These are phyloP conservation scores for Phycomyces nitens DNA, from an alignment of 192 early-diverging fungal genomes.

Conservation along the genomic window DNA sequence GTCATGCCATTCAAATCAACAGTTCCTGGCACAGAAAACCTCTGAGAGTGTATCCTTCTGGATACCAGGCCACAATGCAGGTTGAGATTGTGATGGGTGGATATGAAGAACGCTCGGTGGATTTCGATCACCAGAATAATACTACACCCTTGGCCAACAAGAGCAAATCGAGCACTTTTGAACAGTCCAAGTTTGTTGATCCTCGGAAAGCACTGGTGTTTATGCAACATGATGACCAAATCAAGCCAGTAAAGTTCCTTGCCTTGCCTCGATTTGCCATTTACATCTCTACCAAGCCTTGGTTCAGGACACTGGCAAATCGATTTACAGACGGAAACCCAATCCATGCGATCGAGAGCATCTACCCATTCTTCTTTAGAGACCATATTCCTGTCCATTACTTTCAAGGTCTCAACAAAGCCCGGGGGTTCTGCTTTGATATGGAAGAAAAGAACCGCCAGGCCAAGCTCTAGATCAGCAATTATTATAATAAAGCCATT, in stretches of 20 bases:
- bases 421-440: conserved; percentile 7
- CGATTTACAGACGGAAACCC: conserved; percentile 11
- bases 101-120: background rate
- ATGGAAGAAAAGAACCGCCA: background rate
- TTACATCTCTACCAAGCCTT: background rate
- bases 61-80: conserved; percentile 22
- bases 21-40: conserved; percentile 3
- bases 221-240: conserved; percentile 6
- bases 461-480: background rate
- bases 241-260: background rate
- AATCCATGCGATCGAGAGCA: conserved; percentile 15
- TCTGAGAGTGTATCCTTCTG: conserved; percentile 14
- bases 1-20: conserved; percentile 23
- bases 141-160: too few species aligned
- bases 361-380: conserved; percentile 27
- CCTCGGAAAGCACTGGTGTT: background rate
- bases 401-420: conserved; percentile 15
- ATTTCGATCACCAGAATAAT: too few species aligned
- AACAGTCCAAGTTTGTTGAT: background rate
- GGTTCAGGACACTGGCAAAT: conserved; percentile 9
- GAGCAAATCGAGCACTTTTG: too few species aligned
- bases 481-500: background rate
- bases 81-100: conserved; percentile 22
- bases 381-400: conserved; percentile 34
- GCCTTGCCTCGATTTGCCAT: conserved; percentile 3